A percentile compares a stretch with the other conserved stretches of the same genome.
Evolutionary conservation across 768 basidiomycete genomes (phyloP).

Genomic region (Glaciozyma antarctica): DNA sequence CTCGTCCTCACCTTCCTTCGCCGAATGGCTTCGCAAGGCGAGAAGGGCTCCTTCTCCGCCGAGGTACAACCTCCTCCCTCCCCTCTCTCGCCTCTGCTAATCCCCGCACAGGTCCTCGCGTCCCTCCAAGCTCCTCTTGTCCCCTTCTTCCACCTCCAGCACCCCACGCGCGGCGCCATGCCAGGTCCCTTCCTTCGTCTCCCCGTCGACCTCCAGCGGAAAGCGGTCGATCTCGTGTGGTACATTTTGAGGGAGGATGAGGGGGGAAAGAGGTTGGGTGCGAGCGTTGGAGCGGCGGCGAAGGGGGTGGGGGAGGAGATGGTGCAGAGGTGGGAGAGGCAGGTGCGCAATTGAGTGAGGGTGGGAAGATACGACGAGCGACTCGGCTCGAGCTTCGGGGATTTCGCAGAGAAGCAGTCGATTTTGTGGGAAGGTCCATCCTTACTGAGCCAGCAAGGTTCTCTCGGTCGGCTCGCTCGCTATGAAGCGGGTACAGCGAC

Average conservation of each 20-base stretch:
- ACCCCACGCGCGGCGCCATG: constrained; percentile 63
- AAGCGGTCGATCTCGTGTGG: constrained; percentile 56
- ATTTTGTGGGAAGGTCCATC: too few relatives aligned
- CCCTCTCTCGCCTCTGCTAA: constrained; percentile 2
- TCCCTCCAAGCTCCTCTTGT: constrained; percentile 53
- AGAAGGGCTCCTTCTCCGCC: constrained; percentile 13
- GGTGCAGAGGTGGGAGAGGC: too few relatives aligned
- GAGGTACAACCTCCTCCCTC: background rate
- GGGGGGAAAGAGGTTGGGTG: too few relatives aligned
- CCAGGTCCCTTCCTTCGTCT: constrained; percentile 69
- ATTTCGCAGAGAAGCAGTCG: too few relatives aligned
- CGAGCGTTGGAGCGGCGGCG: too few relatives aligned
- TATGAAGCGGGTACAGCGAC: too few relatives aligned
- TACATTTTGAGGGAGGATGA: constrained; percentile 5
- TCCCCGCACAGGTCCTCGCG: constrained; percentile 44
- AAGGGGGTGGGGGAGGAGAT: too few relatives aligned
- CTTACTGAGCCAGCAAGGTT: too few relatives aligned
- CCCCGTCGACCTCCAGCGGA: constrained; percentile 46
- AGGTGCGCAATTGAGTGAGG: too few relatives aligned
- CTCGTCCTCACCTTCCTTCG: constrained; percentile 56
- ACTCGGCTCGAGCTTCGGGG: too few relatives aligned
- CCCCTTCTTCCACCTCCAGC: constrained; percentile 70
- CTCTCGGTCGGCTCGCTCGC: too few relatives aligned
- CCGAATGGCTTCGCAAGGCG: constrained; percentile 34
- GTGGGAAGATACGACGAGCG: too few relatives aligned